Percentiles rank a stretch among this genome's conserved stretches.
phyloP scores from a whole-genome alignment of 2,329 filamentous ascomycete species.

The Cladophialophora bantiana region DNA sequence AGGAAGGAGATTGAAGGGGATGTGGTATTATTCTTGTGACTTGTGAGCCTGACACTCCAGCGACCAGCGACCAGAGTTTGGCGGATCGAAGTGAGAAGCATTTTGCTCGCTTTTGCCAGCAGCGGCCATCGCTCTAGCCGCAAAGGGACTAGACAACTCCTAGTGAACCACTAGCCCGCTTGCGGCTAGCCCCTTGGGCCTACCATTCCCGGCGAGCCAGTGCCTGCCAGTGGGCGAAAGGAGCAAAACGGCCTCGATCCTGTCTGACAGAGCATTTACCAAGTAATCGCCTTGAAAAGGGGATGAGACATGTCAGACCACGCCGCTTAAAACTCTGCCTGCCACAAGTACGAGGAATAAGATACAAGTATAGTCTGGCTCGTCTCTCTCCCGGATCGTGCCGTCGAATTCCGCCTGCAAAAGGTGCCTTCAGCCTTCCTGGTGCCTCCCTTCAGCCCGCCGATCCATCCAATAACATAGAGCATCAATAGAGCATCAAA shows the following conservation, averaged over 20 bases:
- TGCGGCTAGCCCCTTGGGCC: not conserved
- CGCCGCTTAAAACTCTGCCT: not conserved
- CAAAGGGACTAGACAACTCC: not conserved
- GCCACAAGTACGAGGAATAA: too few relatives aligned
- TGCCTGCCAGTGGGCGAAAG: conserved; percentile 3
- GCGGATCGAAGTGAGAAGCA: conserved; percentile 27
- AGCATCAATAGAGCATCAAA: not conserved
- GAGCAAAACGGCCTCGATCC: not conserved
- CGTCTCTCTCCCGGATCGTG: not conserved
- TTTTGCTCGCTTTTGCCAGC: conserved; percentile 21
- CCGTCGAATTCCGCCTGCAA: conserved; percentile 5
- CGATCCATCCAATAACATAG: conserved; percentile 1
- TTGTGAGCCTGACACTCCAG: conserved; percentile 10
- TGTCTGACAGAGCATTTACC: not conserved
- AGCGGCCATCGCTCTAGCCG: not conserved
- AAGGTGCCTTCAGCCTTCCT: not conserved
- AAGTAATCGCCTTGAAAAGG: too few relatives aligned
- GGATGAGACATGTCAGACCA: not conserved
- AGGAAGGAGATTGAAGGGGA: not conserved
- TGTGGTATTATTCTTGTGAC: conserved; percentile 10
- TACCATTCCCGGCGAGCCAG: conserved; percentile 5
- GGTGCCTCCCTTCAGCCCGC: not conserved
- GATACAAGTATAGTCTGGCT: not conserved
- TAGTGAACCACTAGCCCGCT: not conserved
- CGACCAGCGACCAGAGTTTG: conserved; percentile 1